These are phyloP conservation scores for Phoma sp. DNA, from an alignment of 2,329 filamentous ascomycete species.

Conservation along the genomic window DNA sequence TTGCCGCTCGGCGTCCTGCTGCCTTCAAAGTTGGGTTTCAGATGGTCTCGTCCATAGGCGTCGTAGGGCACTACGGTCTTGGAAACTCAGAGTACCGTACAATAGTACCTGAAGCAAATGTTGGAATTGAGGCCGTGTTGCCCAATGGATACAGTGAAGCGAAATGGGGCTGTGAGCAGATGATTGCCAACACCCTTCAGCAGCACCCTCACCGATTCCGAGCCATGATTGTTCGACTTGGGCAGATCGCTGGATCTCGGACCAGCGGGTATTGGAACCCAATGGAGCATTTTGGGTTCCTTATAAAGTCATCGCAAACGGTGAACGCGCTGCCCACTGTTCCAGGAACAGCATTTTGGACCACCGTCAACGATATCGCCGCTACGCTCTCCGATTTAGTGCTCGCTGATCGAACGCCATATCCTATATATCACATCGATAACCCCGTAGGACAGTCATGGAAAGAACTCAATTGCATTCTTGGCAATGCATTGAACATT, in stretches of 20 bases:
- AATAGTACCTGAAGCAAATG: no score
- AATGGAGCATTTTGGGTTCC: conserved; percentile 58
- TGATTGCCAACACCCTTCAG: conserved; percentile 59
- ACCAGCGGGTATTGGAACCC: conserved; percentile 63
- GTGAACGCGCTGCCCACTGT: conserved; percentile 50
- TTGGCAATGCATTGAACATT: conserved; percentile 43
- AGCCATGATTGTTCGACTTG: conserved; percentile 55
- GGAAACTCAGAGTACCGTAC: no score
- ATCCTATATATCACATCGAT: conserved; percentile 56
- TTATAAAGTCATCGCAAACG: conserved; percentile 60
- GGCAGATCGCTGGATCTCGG: conserved; percentile 61
- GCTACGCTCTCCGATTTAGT: conserved; percentile 47
- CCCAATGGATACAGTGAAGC: conserved; percentile 59
- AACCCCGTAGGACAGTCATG: conserved; percentile 54
- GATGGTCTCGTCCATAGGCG: background rate
- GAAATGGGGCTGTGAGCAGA: conserved; percentile 61
- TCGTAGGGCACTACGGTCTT: background rate
- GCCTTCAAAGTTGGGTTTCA: background rate
- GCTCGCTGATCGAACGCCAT: conserved; percentile 22
- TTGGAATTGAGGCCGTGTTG: no score
- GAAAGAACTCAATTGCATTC: conserved; percentile 41
- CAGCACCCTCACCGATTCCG: conserved; percentile 53
- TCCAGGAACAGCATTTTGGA: conserved; percentile 45
- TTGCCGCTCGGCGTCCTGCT: background rate
- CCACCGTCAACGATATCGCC: conserved; percentile 55